phyloP scores from a whole-genome alignment of 2,329 filamentous ascomycete genomes.

The Simplicillium sp. region DNA sequence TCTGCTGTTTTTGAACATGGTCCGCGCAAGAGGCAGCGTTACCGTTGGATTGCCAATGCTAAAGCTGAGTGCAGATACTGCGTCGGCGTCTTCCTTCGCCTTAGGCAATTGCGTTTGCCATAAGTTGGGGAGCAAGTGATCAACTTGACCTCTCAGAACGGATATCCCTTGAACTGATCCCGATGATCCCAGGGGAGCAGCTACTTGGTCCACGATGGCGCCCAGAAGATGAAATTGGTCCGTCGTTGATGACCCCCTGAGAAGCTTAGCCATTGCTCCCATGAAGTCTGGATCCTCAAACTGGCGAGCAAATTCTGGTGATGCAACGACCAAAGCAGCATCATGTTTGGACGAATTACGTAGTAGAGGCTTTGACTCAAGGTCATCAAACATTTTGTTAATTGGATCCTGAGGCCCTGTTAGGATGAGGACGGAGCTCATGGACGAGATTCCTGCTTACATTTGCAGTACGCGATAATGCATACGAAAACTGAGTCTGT shows the following conservation, averaged over 20 bases:
- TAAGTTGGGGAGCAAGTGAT: slow-evolving; percentile 33
- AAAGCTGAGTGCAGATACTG: slow-evolving; percentile 31
- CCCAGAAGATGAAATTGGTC: slow-evolving; percentile 35
- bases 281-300: slow-evolving; percentile 35
- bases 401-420: slow-evolving; percentile 7
- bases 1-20: slow-evolving; percentile 62
- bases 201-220: slow-evolving; percentile 47
- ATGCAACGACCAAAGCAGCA: slow-evolving; percentile 40
- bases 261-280: slow-evolving; percentile 30
- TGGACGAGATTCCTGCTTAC: background rate
- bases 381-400: slow-evolving; percentile 10
- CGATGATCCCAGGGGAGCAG: slow-evolving; percentile 21
- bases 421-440: background rate
- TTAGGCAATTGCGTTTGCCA: slow-evolving; percentile 25
- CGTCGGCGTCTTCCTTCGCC: slow-evolving; percentile 20
- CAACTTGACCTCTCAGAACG: slow-evolving; percentile 33
- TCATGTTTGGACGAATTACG: slow-evolving; percentile 21
- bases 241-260: slow-evolving; percentile 31
- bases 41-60: slow-evolving; percentile 25
- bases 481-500: slow-evolving; percentile 14
- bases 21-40: slow-evolving; percentile 64
- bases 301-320: slow-evolving; percentile 36
- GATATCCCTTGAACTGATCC: slow-evolving; percentile 36
- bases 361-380: slow-evolving; percentile 14
- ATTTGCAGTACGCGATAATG: background rate